Base-by-base conservation (phyloP, 495 filamentous ascomycete species). In the Penicillium dipodomyicola region DNA sequence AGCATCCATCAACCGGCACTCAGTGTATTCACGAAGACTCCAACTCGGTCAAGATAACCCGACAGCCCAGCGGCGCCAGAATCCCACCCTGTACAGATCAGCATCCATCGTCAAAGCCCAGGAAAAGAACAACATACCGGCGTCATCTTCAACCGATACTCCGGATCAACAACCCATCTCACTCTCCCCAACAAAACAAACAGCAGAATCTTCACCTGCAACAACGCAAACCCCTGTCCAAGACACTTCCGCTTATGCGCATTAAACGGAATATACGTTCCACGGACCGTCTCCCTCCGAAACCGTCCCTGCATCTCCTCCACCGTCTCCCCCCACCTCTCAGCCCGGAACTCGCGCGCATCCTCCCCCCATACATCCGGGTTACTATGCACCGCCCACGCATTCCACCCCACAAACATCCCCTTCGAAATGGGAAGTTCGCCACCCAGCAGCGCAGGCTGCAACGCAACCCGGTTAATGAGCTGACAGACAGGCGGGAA, bases 401-500 rank as follows among this genome's bases (percentile, higher is more conserved):
- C 67, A 48, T 72, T 75, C 66, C 69, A 77, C 1, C 69, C 73
- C 9, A 75, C 58, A 59, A 65, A 72, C 1, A 71, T 71, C 17
- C 63, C 69, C 27, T 58, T 57, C 0, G 65, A 69, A 14, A 77
- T 69, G 2, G 51, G 19, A 8, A 77, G 52, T 8, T 63, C 45
- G 0, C 62, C 63, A 6, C 72, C 72, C 0, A 76, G 63, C 0
- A 58, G 11, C 9, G 53, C 25, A 2, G 44, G n/a, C 1, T 17
- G 37, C 6, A 49, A 45, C 0, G 67, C 61, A 4, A 64, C 57
- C 4, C 68, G 68, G 40, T 77, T 76, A 37, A 76, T 64, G 1
- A 77, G 49, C 35, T 75, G 65, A 0, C 66, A 66, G 14, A 76
- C 68, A 5, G 73, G 74, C 9, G 75, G 73, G 47, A 71, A 77